A percentile compares a stretch with the other conserved stretches of the same genome.
Conservation (phyloP, 768 basidiomycete species). For the Naganishia onofrii region DNA sequence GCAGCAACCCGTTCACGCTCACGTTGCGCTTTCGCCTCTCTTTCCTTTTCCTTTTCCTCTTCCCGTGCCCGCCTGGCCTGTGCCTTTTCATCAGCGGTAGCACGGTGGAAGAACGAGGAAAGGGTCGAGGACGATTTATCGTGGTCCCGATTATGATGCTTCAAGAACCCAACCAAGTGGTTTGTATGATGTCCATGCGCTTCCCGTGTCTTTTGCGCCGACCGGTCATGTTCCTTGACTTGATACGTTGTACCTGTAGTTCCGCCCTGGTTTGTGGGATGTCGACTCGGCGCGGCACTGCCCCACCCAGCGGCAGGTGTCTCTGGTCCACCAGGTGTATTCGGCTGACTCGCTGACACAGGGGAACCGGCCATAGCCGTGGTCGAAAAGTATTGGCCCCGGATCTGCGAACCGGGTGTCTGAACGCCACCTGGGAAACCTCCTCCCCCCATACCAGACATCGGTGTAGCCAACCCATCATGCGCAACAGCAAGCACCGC, state of each 20-base stretch:
- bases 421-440: slow-evolving; percentile 23
- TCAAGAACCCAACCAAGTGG: slow-evolving; percentile 44
- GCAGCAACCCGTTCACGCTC: slow-evolving; percentile 21
- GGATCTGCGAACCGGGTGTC: slow-evolving; percentile 42
- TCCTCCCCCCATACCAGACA: background rate
- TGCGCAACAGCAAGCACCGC: slow-evolving; percentile 33
- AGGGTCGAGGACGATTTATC: slow-evolving; percentile 48
- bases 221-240: slow-evolving; percentile 21
- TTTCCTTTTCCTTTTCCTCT: slow-evolving; percentile 42
- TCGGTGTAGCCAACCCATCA: slow-evolving; percentile 28
- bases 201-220: slow-evolving; percentile 19
- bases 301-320: slow-evolving; percentile 27
- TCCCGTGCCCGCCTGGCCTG: slow-evolving; percentile 41
- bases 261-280: slow-evolving; percentile 19
- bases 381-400: slow-evolving; percentile 42
- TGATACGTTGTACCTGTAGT: slow-evolving; percentile 4
- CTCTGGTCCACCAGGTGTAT: slow-evolving; percentile 20
- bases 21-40: slow-evolving; percentile 22
- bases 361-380: background rate
- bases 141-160: slow-evolving; percentile 48
- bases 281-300: slow-evolving; percentile 27
- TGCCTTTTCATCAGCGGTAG: slow-evolving; percentile 44
- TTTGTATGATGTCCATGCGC: slow-evolving; percentile 25
- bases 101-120: slow-evolving; percentile 47
- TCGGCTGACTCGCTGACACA: slow-evolving; percentile 1